Base-by-base conservation (phyloP, 805 yeast genomes). In the Scheffersomyces coipomensis region DNA sequence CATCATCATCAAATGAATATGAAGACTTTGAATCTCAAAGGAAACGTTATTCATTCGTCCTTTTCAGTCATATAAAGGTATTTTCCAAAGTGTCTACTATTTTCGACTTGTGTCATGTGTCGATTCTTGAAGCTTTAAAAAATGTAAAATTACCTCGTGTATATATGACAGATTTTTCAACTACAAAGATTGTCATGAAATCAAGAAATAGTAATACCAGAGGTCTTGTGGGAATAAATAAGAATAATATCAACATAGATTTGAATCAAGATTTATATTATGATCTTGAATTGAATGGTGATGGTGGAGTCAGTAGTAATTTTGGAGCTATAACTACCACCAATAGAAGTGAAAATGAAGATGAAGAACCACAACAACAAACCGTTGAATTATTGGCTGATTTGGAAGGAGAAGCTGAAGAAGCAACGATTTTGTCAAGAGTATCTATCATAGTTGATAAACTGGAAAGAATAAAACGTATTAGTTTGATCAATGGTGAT, bases 371-470 rank as follows among this genome's bases (percentile, higher is more conserved):
- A 15, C 22, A 25, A 24, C 5, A 8, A 8, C 6, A 7, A 7
- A 21, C 23, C 9, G 22, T 43, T 17, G 38, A 35, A 34, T 51
- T 87, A 12, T 57, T 88, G 34, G 81, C 86, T 1, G 97, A 88
- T 55, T 52, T 87, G 29, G 95, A 88, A 56, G 95, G 95, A 11
- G 91, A 85, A 44, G 84, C 89, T 4, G 97, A 88, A 58, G 95
- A 88, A 52, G 53, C 67, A 10, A 71, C 81, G 23, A 71, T 83
- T 2, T 62, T 61, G 32, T 78, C 85, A 31, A 72, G 79, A 15
- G 62, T 87, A 12, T 62, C 70, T 17, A 69, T 79, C 1, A 68
- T 81, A 12, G 49, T 57, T 4, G 53, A 49, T 33, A 51, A 52
- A 4, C 40, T 42, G 2, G 40, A 46, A n/a, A 36, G 25, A 4